Base-by-base conservation (phyloP, 345 rosid genomes). In the Populus ilicifolia region DNA sequence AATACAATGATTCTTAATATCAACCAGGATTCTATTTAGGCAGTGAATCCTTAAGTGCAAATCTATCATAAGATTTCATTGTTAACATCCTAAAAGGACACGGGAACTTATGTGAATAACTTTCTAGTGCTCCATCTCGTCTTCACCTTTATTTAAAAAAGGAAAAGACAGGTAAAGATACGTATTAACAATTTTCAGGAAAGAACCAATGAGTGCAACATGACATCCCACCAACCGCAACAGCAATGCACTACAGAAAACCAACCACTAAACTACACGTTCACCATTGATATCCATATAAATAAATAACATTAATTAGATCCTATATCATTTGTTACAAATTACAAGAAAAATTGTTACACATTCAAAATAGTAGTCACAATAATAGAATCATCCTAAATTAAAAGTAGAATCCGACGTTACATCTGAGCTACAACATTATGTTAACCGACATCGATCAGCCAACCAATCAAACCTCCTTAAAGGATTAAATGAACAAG, bases 211-310 rank as follows among this genome's bases (percentile, higher is more conserved):
- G 76, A 74, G 80, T 72, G 54, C 36, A 69, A 83, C 67, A 43
- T 80, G 86, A 85, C 82, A 69, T 3, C 30, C 67, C 64, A 82
- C 80, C 82, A 72, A 77, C 74, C 82, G 21, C 81, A 81, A 75
- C 76, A 76, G 66, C 69, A 77, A 69, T 36, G 30, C 75, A 44
- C 33, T 46, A 16, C 61, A 35, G 9, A 74, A 39, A 73, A 30
- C 76, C 84, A 83, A 79, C 81, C 56, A 76, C 69, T 71, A 75
- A 56, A 70, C 41, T 70, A 74, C 73, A 67, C 29, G 56, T 67
- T 74, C 72, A 56, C 62, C 69, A 78, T 73, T 74, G 71, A 76
- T 8, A 67, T 67, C 73, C 70, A 67, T 7, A 12, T 72, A 63
- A 63, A 71, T 20, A 52, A 69, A 66, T 61, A 69, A 70, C 59